phyloP scores from a whole-genome alignment of 2,329 filamentous ascomycete species.

The Xylaria sp. region DNA sequence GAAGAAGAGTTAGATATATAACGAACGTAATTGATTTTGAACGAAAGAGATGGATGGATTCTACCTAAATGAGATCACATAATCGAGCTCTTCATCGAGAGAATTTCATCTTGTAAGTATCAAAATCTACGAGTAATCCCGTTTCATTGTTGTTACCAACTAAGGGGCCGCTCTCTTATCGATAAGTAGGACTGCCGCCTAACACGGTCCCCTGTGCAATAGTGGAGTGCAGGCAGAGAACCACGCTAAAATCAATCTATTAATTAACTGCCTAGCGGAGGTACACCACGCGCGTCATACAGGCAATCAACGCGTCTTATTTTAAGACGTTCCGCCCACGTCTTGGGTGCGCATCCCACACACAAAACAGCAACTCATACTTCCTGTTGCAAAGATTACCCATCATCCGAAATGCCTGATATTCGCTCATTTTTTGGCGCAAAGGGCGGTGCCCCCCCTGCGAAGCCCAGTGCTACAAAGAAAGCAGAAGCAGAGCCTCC shows the following conservation, averaged over 20 bases:
- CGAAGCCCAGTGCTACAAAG: conserved; percentile 59
- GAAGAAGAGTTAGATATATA: too few species aligned
- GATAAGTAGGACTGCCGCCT: background rate
- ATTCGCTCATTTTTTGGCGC: conserved; percentile 91
- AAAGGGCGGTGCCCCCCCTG: conserved; percentile 69
- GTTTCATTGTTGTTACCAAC: too few species aligned
- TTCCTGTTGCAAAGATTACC: background rate
- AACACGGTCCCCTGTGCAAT: background rate
- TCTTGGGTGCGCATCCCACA: conserved; percentile 11
- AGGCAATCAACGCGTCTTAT: conserved; percentile 34
- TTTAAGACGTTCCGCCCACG: conserved; percentile 4
- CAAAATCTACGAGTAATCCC: too few species aligned
- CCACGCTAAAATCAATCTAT: background rate
- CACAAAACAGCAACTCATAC: conserved; percentile 7
- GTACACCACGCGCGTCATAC: conserved; percentile 35
- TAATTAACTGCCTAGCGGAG: too few species aligned
- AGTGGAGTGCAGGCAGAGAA: background rate
- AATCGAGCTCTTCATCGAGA: too few species aligned
- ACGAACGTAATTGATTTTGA: too few species aligned
- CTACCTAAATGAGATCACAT: too few species aligned
- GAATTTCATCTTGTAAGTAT: too few species aligned
- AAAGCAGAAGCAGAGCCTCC: conserved; percentile 58
- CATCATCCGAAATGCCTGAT: conserved; percentile 74
- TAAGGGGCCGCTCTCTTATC: background rate
- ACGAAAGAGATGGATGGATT: too few species aligned